A percentile compares a stretch with the other conserved stretches of the same genome.
phyloP scores from a whole-genome alignment of 768 basidiomycete species.

The Trametes punicea region DNA sequence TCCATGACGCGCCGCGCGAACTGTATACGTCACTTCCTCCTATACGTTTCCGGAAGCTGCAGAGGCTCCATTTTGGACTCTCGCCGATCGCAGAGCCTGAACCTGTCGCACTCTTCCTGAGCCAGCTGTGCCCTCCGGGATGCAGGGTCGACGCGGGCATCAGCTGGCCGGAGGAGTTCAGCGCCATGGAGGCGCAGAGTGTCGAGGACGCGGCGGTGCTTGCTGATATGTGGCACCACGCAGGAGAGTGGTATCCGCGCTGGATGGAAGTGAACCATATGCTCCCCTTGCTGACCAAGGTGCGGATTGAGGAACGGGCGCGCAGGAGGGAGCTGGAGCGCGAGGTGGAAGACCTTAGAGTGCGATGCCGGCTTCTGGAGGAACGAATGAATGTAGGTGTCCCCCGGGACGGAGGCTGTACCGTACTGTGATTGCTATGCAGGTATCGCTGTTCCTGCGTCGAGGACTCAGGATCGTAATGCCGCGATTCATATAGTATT shows the following conservation, averaged over 20 bases:
- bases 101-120: constrained; percentile 50
- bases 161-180: constrained; percentile 40
- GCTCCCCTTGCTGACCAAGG: constrained; percentile 42
- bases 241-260: constrained; percentile 25
- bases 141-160: constrained; percentile 45
- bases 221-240: constrained; percentile 6
- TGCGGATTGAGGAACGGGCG: constrained; percentile 44
- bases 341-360: constrained; percentile 50
- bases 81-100: constrained; percentile 43
- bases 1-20: constrained; percentile 12
- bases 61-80: constrained; percentile 46
- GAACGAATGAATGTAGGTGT: constrained; percentile 27
- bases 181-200: constrained; percentile 4
- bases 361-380: constrained; percentile 43
- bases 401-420: constrained; percentile 29
- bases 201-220: constrained; percentile 1
- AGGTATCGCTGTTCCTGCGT: not conserved
- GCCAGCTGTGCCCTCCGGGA: constrained; percentile 44
- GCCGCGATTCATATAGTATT: too few species aligned
- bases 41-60: constrained; percentile 22
- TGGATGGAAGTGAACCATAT: constrained; percentile 44
- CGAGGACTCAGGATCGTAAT: too few species aligned
- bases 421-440: constrained; percentile 26
- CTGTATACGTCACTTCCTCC: not conserved
- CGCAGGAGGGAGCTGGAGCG: constrained; percentile 36